Evolutionary conservation across 1,284 basidiomycete species (phyloP), one percentile per base, ranked within the genome.

Genomic region (Fomitopsis palustris): DNA sequence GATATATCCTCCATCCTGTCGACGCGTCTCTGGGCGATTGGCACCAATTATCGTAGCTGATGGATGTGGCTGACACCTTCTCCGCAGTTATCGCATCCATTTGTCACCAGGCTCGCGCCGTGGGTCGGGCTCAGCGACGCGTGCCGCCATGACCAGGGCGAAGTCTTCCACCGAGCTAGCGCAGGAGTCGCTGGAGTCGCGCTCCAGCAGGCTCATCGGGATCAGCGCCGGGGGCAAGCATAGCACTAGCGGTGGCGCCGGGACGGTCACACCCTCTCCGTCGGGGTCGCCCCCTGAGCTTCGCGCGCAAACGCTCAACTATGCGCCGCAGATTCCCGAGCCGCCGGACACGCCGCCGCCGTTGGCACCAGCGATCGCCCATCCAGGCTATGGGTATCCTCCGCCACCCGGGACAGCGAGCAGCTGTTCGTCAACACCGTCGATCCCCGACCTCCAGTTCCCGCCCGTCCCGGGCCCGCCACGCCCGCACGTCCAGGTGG

Each of bases 21-120:
- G n/a, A n/a, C n/a, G 4, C 12, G 35, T 37, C 35, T 4, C 35
- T 37, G 35, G 16, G 35, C 35, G 35, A 37, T 37, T 37, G 12
- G 35, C 8, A 14, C 35, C 6, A 37, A 37, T 37, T 9, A 37
- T 37, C 35, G 35, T 37, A 14, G 35, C 16, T 19, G 41, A 21
- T 33, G 51, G 51, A 37, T 43, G 27, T 19, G 42, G 43, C 55
- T 54, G 49, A 53, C 49, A 49, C 58, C 29, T 55, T 56, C 35
- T 27, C 61, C 65, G 33, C 65, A 88, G 87, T 65, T 89, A 88
- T 65, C 83, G 86, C 23, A 88, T 89, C 60, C 87, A 89, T 69
- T 76, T 89, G 7, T 88, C 87, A 1, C 87, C 87, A 0, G 86
- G 87, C 49, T 89, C 87, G 0, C 78, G 87, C 25, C 74, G 87